Base-by-base conservation (phyloP, 345 rosid genomes). In the Citrus sp. region DNA sequence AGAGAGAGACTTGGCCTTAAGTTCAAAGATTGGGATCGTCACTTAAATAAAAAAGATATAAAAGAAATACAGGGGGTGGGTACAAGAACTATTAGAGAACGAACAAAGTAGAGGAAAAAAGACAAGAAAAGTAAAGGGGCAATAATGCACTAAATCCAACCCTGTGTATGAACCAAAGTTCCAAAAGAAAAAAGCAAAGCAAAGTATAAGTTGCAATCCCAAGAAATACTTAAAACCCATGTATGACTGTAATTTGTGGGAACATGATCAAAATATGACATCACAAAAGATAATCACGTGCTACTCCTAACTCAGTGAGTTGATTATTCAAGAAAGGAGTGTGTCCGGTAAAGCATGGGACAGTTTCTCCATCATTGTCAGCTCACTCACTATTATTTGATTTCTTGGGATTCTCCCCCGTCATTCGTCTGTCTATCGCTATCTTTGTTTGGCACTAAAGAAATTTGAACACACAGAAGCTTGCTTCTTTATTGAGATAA, bases 301-400 rank as follows among this genome's bases (percentile, higher is more conserved):
- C 75, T 80, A 49, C 54, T 49, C 74, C 55, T 10, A 19, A 24
- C 63, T 65, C 78, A 34, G 58, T 67, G 40, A 77, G 30, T 74
- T 5, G 79, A 77, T 9, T 74, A 81, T 79, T 75, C 67, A 9
- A 77, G 60, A 72, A 68, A 75, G 34, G 28, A 65, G 42, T 38
- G 12, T 88, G 91, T 86, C 85, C 46, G 87, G 79, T 81, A 86
- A 89, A 91, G 92, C 82, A 79, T 7, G 83, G 73, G 95, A 88
- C 98, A 91, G 86, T 86, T 86, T 87, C 96, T 88, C 90, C 75
- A 86, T 91, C 91, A 82, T 67, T 78, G 76, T 16, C 72, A 59
- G 30, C 25, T 35, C 56, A 25, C 28, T 60, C 22, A 8, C 28
- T 54, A 27, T 64, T 58, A 34, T 70, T 75, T 68, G 63, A 67